Evolutionary conservation across 1,139 yeast genomes (phyloP), one percentile per base, ranked within the genome.

Genomic region (Candida frijolesensis): DNA sequence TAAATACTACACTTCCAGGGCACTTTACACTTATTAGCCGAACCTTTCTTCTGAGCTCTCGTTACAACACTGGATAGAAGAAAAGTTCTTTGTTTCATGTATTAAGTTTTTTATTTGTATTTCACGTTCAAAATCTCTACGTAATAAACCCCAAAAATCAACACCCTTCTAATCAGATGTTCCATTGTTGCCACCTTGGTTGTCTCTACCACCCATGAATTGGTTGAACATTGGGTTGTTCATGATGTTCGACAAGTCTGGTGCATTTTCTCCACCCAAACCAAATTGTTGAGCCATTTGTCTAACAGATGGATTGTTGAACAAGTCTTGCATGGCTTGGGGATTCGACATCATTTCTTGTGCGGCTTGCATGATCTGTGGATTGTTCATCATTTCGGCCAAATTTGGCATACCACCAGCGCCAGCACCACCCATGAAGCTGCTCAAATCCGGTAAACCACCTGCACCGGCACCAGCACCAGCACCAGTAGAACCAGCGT

Each of bases 281-380:
- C 87, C 83, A 68, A 87, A 75, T 53, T 73, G 80, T 59, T 81
- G 81, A 40, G 95, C 95, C 95, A 88, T 87, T 65, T 84, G 86
- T 62, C 81, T 82, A 18, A 89, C 64, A 60, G 84, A 83, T 25
- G 97, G 97, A 67, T 90, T 89, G 67, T 73, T 83, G 91, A 92
- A 84, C 67, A 92, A 73, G 51, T 84, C 83, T 56, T 74, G 78
- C 76, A 92, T 74, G 46, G 96, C 92, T 42, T 75, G 80, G 32
- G 98, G 98, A 67, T 92, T 86, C 53, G 84, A 83, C 96, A 92
- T 91, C 87, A 94, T 82, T 64, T 84, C 84, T 68, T 90, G 95
- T 39, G 98, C 98, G 63, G 96, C 95, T 71, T 88, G 90, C 89
- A 87, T 87, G 54, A 94, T 68, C 68, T 86, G 91, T 15, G 98